Conservation (phyloP, 768 basidiomycete species). For the Mycena amicta region DNA sequence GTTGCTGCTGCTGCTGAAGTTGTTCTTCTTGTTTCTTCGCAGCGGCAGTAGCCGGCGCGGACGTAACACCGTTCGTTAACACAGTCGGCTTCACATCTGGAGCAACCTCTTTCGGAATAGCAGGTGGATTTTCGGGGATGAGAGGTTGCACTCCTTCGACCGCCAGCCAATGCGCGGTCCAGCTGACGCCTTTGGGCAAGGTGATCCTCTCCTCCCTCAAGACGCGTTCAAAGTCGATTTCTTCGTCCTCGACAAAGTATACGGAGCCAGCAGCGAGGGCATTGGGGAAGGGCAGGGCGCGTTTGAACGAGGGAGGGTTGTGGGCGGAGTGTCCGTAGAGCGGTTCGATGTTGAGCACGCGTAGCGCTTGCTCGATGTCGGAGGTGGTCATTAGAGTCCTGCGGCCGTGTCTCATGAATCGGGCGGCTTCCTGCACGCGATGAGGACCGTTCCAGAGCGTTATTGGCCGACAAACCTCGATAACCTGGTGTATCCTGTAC, state of each 20-base stretch:
- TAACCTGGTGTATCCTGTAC: slow-evolving; percentile 92
- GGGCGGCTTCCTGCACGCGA: slow-evolving; percentile 79
- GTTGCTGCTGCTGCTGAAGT: slow-evolving; percentile 64
- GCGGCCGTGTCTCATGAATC: slow-evolving; percentile 94
- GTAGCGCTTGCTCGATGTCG: slow-evolving; percentile 92
- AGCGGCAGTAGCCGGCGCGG: slow-evolving; percentile 27
- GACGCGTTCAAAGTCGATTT: slow-evolving; percentile 93
- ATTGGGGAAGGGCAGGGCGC: slow-evolving; percentile 56
- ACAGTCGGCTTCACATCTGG: slow-evolving; percentile 34
- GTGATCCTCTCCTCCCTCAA: slow-evolving; percentile 84
- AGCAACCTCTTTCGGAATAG: slow-evolving; percentile 59
- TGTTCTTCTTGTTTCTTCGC: slow-evolving; percentile 42
- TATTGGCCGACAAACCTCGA: slow-evolving; percentile 61
- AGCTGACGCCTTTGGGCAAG: slow-evolving; percentile 78
- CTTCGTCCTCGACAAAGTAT: slow-evolving; percentile 95
- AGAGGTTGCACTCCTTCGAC: slow-evolving; percentile 97
- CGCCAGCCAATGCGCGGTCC: slow-evolving; percentile 97
- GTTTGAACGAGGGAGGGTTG: slow-evolving; percentile 64
- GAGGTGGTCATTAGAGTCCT: slow-evolving; percentile 86
- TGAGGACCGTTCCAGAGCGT: slow-evolving; percentile 9
- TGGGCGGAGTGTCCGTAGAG: slow-evolving; percentile 82
- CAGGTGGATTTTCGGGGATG: slow-evolving; percentile 95
- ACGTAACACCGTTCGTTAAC: slow-evolving; percentile 30
- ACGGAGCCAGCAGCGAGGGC: slow-evolving; percentile 65
- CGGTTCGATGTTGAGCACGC: slow-evolving; percentile 95